These are phyloP conservation scores for Eimeria maxima DNA, from an alignment of 169 alveolate species.

Conservation along the genomic window DNA sequence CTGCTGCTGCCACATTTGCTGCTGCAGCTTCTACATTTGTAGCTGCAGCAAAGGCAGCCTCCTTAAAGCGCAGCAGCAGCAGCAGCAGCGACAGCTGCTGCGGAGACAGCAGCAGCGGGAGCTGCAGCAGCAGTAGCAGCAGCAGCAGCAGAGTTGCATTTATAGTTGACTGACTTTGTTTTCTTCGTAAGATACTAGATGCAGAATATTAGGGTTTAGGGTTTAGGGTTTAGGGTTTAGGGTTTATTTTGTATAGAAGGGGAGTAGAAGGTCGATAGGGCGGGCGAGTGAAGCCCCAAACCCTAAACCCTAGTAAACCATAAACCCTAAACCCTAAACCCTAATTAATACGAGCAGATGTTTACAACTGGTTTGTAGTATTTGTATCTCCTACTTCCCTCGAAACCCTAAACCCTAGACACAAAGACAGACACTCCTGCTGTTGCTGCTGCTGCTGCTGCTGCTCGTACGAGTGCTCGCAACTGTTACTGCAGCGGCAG, in stretches of 20 bases:
- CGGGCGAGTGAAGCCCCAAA: not conserved
- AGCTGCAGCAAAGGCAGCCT: not conserved
- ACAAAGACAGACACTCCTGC: not conserved
- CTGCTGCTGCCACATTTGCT: not conserved
- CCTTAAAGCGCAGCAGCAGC: not conserved
- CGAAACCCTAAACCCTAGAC: not conserved
- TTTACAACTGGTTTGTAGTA: too few species aligned
- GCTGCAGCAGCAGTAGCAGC: not conserved
- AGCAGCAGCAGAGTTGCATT: not conserved
- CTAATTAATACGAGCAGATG: not conserved
- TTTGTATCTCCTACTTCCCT: not conserved
- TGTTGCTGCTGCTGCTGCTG: not conserved
- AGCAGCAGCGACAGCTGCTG: not conserved
- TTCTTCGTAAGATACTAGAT: not conserved
- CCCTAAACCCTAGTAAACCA: constrained; percentile 8
- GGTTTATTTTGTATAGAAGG: not conserved
- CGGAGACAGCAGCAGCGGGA: not conserved
- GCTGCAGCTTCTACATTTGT: not conserved
- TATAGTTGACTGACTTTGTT: not conserved
- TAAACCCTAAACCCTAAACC: constrained; percentile 28
- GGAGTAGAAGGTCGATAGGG: not conserved
- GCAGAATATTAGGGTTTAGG: not conserved
- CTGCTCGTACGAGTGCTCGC: not conserved
- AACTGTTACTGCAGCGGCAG: not conserved
- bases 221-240: constrained; percentile 34